Conservation (phyloP, 306 rosid species). For the Inga leiocalycina region DNA sequence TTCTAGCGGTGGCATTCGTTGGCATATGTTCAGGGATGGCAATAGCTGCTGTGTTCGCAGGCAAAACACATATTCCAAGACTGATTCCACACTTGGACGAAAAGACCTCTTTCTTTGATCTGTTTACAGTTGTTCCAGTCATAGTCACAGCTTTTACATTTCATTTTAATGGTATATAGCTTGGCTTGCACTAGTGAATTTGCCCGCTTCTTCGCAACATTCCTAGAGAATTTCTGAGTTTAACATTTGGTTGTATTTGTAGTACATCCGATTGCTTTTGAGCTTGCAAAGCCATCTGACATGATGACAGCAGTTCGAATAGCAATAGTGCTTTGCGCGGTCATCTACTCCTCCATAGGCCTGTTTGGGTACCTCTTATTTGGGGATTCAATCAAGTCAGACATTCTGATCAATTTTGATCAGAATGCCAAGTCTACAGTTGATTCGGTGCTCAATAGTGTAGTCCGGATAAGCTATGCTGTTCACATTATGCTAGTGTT, state of each 20-base stretch:
- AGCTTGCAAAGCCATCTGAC: conserved; percentile 69
- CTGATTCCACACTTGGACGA: conserved; percentile 64
- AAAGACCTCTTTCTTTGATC: conserved; percentile 79
- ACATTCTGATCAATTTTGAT: conserved; percentile 84
- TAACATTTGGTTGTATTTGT: conserved; percentile 37
- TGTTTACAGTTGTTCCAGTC: conserved; percentile 93
- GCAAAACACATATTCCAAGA: conserved; percentile 71
- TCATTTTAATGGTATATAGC: conserved; percentile 73
- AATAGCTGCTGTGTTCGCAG: conserved; percentile 62
- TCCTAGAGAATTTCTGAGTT: conserved; percentile 2
- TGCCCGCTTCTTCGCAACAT: not conserved
- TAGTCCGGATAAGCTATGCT: conserved; percentile 86
- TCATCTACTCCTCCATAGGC: conserved; percentile 68
- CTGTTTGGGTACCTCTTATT: conserved; percentile 87
- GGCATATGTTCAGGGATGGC: conserved; percentile 83
- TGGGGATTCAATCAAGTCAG: conserved; percentile 79
- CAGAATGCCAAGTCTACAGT: conserved; percentile 53
- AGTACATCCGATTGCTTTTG: conserved; percentile 95
- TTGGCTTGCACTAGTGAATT: not conserved
- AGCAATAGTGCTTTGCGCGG: conserved; percentile 69
- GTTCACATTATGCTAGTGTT: conserved; percentile 87
- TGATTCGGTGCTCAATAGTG: conserved; percentile 64
- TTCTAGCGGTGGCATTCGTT: conserved; percentile 84
- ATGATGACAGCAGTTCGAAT: conserved; percentile 75
- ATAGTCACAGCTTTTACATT: conserved; percentile 91